A percentile compares a stretch with the other conserved stretches of the same genome.
phyloP scores from a whole-genome alignment of 192 early-diverging fungal genomes.

The Podila minutissima region DNA sequence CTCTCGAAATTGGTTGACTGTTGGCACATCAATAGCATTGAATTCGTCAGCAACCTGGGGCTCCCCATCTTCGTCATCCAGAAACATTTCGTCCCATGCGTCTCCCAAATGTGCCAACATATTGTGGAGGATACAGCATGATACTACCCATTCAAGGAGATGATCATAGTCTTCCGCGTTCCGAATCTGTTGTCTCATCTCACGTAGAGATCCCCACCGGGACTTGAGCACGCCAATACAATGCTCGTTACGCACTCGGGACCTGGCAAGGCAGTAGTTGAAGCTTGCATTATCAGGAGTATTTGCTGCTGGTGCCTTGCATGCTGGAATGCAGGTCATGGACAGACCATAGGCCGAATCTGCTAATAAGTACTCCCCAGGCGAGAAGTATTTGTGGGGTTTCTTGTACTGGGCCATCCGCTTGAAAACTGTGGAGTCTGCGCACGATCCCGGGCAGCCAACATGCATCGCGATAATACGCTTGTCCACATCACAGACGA shows the following conservation, averaged over 20 bases:
- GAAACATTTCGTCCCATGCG: not conserved
- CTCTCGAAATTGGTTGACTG: slow-evolving; percentile 4
- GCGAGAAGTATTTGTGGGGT: slow-evolving; percentile 1
- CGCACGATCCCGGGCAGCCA: slow-evolving; percentile 14
- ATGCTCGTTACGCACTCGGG: slow-evolving; percentile 10
- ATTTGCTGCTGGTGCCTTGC: slow-evolving; percentile 15
- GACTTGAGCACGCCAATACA: slow-evolving; percentile 21
- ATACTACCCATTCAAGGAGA: slow-evolving; percentile 8
- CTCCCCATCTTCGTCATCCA: not conserved
- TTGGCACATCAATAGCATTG: too few species aligned
- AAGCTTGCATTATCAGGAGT: not conserved
- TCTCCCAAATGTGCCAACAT: not conserved
- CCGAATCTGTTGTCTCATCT: slow-evolving; percentile 15
- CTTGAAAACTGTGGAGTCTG: too few species aligned
- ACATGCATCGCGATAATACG: slow-evolving; percentile 16
- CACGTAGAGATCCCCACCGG: slow-evolving; percentile 2
- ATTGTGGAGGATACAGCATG: slow-evolving; percentile 4
- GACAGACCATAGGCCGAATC: slow-evolving; percentile 19
- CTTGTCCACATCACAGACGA: slow-evolving; percentile 26
- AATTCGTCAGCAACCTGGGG: not conserved
- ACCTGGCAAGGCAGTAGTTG: slow-evolving; percentile 12
- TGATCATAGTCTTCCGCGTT: not conserved
- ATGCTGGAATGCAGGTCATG: slow-evolving; percentile 10
- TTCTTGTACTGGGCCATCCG: not conserved
- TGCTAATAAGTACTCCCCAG: slow-evolving; percentile 20